Percentiles rank a stretch among this genome's conserved stretches.
Conservation (phyloP, 1,284 basidiomycete species). For the Pyrrhoderma noxium region DNA sequence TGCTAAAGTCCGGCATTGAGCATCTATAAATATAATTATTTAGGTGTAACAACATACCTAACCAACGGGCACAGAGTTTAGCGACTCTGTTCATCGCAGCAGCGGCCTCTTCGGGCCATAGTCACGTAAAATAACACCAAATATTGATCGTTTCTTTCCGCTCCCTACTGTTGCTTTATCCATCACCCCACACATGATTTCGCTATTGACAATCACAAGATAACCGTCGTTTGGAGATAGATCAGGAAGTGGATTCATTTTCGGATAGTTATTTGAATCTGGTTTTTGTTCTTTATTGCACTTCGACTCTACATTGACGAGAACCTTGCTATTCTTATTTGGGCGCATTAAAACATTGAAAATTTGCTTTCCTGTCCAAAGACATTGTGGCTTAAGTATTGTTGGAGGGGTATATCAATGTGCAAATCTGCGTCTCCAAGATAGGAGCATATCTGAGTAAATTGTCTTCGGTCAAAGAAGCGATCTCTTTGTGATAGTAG, state of each 20-base stretch:
- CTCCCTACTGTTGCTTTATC: constrained; percentile 98
- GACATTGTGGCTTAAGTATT: constrained; percentile 85
- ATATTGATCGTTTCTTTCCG: constrained; percentile 99
- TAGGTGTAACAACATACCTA: constrained; percentile 48
- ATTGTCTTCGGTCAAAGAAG: constrained; percentile 92
- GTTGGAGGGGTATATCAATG: constrained; percentile 95
- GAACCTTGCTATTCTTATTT: constrained; percentile 76
- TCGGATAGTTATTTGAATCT: constrained; percentile 50
- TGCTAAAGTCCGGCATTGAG: constrained; percentile 40
- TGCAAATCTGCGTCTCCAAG: constrained; percentile 87
- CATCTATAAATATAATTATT: background rate
- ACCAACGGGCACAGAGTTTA: constrained; percentile 92
- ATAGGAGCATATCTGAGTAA: constrained; percentile 95
- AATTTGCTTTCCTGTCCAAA: constrained; percentile 99
- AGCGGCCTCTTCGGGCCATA: constrained; percentile 95
- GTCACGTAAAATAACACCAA: constrained; percentile 95
- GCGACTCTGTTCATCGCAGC: constrained; percentile 95
- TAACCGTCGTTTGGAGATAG: constrained; percentile 97
- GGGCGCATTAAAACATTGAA: constrained; percentile 97
- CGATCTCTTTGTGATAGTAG: constrained; percentile 89
- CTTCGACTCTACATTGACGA: constrained; percentile 95
- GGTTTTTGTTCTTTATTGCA: constrained; percentile 93
- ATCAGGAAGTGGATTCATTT: constrained; percentile 65
- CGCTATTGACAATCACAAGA: constrained; percentile 95
- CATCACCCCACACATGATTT: constrained; percentile 99